Base-by-base conservation (phyloP, 1,284 basidiomycete species). In the Mycosarcoma maydis region DNA sequence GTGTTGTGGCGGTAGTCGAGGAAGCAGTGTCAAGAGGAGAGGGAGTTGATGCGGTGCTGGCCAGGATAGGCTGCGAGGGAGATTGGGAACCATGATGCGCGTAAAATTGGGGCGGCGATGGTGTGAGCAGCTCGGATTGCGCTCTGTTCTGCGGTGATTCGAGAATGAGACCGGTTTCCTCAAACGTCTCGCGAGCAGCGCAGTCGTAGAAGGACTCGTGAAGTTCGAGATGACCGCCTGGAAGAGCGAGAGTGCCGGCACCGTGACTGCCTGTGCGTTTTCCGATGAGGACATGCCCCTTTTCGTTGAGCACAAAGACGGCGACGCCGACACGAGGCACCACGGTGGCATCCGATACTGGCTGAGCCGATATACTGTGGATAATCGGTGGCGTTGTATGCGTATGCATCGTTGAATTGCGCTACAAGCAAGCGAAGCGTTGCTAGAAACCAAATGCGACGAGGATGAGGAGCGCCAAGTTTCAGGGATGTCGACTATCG, bases 161-260 rank as follows among this genome's bases (percentile, higher is more conserved):
- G 46, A 75, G 57, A 17, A 55, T 24, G 34, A 75, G 48, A 10
- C 66, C 73, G 2, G 73, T 75, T 47, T 75, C 73, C 27, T 75
- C 70, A 20, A 49, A 53, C 2, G 55, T 48, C 23, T 75, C 70
- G 11, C 73, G 71, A 26, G 46, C 56, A 3, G 75, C 80, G 43
- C 80, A 82, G 0, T 70, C 72, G 36, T 72, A 60, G 23, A 75
- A 80, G 1, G 66, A 52, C 48, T 82, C 80, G 47, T 77, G 72
- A 8, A 76, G 53, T 29, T 82, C 80, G 51, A 82, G 77, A 41
- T 82, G 80, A 0, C 80, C 80, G 16, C 80, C 80, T 1, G 79
- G 78, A 9, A 82, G 73, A 16, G 75, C 74, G 13, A 69, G 34
- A 43, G 56, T 64, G 64, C 79, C 79, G 26, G 75, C 57, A 0